Conservation (phyloP, 345 rosid species). For the Toxicodendron radicans region DNA sequence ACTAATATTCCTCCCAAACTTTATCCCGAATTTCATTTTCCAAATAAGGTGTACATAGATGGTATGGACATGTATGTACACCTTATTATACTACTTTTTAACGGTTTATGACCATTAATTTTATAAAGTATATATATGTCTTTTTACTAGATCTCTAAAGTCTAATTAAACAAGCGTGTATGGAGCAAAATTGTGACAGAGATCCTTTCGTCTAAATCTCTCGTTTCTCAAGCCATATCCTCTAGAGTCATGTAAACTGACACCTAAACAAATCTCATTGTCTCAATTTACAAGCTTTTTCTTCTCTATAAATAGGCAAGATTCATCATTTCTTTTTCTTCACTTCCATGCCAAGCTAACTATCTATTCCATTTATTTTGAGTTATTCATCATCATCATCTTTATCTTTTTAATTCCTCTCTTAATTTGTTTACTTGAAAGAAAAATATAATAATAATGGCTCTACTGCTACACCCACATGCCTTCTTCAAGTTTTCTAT, state of each 20-base stretch:
- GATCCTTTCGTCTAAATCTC: conserved; percentile 43
- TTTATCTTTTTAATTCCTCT: neutral
- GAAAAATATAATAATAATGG: conserved; percentile 22
- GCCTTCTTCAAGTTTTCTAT: neutral
- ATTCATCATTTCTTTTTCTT: conserved; percentile 8
- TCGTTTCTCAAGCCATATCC: conserved; percentile 32
- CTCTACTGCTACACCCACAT: conserved; percentile 1
- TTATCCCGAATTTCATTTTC: no score
- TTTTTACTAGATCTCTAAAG: no score
- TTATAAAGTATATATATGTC: no score
- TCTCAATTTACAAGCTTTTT: neutral
- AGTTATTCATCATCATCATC: neutral
- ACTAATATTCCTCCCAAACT: no score
- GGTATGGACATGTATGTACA: no score
- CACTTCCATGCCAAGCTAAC: conserved; percentile 18
- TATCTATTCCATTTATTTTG: conserved; percentile 1
- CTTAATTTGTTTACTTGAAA: conserved; percentile 10
- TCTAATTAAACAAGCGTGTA: neutral
- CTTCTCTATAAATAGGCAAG: conserved; percentile 37
- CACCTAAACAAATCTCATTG: conserved; percentile 12
- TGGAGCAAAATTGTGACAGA: conserved; percentile 27
- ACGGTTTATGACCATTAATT: no score
- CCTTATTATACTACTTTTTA: no score
- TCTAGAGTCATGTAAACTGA: conserved; percentile 13
- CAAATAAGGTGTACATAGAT: no score